Conservation (phyloP, 208 protist genomes). For the Crithidia fasciculata region DNA sequence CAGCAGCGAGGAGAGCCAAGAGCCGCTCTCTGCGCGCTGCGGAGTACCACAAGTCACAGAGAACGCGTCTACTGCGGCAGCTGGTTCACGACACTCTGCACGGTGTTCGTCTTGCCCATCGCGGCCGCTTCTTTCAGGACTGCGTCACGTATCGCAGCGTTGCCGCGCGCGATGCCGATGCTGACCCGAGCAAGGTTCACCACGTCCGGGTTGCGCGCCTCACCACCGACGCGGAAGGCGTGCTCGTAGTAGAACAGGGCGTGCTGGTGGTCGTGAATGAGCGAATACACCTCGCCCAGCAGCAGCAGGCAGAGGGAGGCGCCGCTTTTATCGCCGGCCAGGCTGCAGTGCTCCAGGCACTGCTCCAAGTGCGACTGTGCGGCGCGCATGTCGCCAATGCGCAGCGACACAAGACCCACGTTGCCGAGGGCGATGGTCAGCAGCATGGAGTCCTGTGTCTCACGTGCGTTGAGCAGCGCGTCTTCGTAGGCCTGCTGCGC, state of each 20-base stretch:
- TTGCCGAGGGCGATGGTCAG: slow-evolving; percentile 88
- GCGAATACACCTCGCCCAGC: slow-evolving; percentile 85
- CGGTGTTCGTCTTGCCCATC: slow-evolving; percentile 67
- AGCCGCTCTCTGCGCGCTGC: too few species aligned
- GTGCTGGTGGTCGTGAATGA: slow-evolving; percentile 84
- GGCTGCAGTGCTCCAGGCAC: slow-evolving; percentile 86
- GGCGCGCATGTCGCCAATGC: slow-evolving; percentile 78
- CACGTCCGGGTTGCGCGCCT: slow-evolving; percentile 70
- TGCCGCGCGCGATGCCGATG: slow-evolving; percentile 81
- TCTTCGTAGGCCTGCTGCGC: slow-evolving; percentile 81
- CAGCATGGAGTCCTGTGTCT: slow-evolving; percentile 65
- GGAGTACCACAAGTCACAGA: too few species aligned
- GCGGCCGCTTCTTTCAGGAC: slow-evolving; percentile 59
- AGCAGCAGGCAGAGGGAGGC: slow-evolving; percentile 86
- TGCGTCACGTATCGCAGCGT: slow-evolving; percentile 63
- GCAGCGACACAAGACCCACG: slow-evolving; percentile 72
- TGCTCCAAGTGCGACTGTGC: slow-evolving; percentile 81
- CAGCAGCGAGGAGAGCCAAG: too few species aligned
- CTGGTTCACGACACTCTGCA: slow-evolving; percentile 56
- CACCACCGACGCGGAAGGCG: slow-evolving; percentile 81
- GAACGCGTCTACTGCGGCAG: slow-evolving; percentile 45
- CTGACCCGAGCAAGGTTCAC: slow-evolving; percentile 82
- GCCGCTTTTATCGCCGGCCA: slow-evolving; percentile 81
- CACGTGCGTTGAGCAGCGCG: slow-evolving; percentile 64
- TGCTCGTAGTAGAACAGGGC: slow-evolving; percentile 92